Evolutionary conservation across 805 yeast species (phyloP), one percentile per base, ranked within the genome.

Genomic region (Wickerhamiella sergipiensis): DNA sequence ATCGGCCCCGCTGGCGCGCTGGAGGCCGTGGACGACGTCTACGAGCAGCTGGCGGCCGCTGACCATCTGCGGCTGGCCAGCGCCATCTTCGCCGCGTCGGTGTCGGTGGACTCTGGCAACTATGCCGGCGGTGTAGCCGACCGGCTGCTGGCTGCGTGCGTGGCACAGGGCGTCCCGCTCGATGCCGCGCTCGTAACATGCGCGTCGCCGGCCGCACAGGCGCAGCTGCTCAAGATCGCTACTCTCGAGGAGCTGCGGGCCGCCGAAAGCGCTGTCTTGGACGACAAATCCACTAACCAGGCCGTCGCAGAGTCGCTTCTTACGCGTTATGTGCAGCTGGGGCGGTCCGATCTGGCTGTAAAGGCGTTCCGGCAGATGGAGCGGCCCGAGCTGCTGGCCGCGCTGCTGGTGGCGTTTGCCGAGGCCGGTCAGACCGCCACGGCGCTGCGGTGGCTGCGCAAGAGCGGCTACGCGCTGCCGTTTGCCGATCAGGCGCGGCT

Each of bases 1-100:
- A 22, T 57, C 3, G 51, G 62, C 56, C 15, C 55, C 57, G 24
- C 33, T 1, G 50, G 50, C 10, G 52, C 50, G 15, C 40, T 56
- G 6, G 63, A 57, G n/a, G 40, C 61, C 8, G 65, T 64, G 3
- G 61, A 55, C 15, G 62, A 62, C 33, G 53, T 63, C 18, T 59
- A 61, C 23, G 57, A 53, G 33, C 45, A 52, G 23, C 50, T 61
- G 17, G 53, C 55, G 17, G 57, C 47, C 6, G 56, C 50, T 2
- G 63, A 60, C 47, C 56, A 56, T 31, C 45, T 60, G n/a, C 31
- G 48, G 39, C 49, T 60, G 17, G 57, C 59, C 2, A 48, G 49
- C 13, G 47, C 47, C 5, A 49, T 56, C 10, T 26, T 56, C 31
- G 44, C 49, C 18, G 60, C 60, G 9, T 45, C 49, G 3, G 24